Conservation (phyloP, 805 yeast species). For the Pichia thaimueangensis region DNA sequence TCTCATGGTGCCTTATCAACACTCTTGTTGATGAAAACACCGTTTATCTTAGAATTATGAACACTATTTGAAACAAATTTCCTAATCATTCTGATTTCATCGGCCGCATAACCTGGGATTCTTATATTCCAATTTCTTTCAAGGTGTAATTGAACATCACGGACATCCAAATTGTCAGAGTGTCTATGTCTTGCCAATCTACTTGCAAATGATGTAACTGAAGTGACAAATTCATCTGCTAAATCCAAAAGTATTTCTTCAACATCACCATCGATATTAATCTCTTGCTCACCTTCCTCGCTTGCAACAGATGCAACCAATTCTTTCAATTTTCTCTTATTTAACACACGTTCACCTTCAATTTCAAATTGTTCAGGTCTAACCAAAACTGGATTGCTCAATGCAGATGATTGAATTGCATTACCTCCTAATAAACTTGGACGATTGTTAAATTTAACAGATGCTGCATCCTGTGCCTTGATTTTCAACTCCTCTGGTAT, state of each 20-base stretch:
- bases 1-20: constrained; percentile 39
- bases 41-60: constrained; percentile 62
- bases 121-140: constrained; percentile 94
- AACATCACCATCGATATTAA: constrained; percentile 89
- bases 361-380: constrained; percentile 79
- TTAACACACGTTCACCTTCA: constrained; percentile 74
- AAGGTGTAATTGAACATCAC: constrained; percentile 85
- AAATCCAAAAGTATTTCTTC: constrained; percentile 85
- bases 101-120: constrained; percentile 88
- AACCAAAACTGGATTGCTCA: constrained; percentile 69
- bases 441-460: constrained; percentile 54
- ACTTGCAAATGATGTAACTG: constrained; percentile 91
- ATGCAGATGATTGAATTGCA: constrained; percentile 61
- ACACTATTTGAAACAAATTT: constrained; percentile 61
- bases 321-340: constrained; percentile 85
- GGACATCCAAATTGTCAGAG: constrained; percentile 77
- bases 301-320: constrained; percentile 75
- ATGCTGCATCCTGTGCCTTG: constrained; percentile 57
- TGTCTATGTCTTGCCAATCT: constrained; percentile 92
- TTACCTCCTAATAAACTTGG: constrained; percentile 84
- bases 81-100: constrained; percentile 75
- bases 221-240: constrained; percentile 91
- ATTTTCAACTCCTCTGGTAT: constrained; percentile 66
- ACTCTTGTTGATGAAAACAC: constrained; percentile 58
- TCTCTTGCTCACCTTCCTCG: constrained; percentile 87